Evolutionary conservation across 352 stramenopile genomes (phyloP), one percentile per base, ranked within the genome.

Genomic region (Phytophthora fragariaefolia): DNA sequence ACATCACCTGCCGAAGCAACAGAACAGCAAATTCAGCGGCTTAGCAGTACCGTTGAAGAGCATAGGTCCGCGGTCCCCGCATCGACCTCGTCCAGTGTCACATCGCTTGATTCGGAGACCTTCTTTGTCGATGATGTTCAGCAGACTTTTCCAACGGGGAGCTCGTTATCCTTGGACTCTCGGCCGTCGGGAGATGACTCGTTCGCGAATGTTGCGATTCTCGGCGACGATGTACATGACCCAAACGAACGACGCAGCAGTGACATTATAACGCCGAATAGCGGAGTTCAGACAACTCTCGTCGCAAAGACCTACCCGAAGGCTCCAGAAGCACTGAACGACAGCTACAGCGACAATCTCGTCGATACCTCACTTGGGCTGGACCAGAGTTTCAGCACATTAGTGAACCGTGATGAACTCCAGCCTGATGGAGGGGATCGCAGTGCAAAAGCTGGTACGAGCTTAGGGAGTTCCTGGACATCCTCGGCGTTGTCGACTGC

Each of bases 121-220:
- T 82, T 82, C 49, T 82, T 82, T 42, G 74, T 82, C 2, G 63
- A 75, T 28, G 66, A 73, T 26, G n/a, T 64, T 4, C 66, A 70
- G 22, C 66, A 71, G 30, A 72, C 48, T 26, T 66, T 74, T 36
- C 71, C 66, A 13, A 69, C 55, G 5, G 43, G 40, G 15, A 65
- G 50, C 8, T 71, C 67, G 9, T 20, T 67, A 3, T 68, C 67
- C 12, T 27, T 71, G 24, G 49, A 51, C 20, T 74, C 66, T 0
- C 43, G 60, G 23, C n/a, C 63, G 40, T 77, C 70, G 4, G 55
- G 52, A 17, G 56, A 64, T 15, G 69, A 77, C 47, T 77, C 69
- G n/a, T 69, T 77, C n/a, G 34, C 61, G 22, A 75, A 66, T 24
- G 57, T 77, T 12, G 70, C 63, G 10, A 77, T 77, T 28, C 56